Evolutionary conservation across 2,329 filamentous ascomycete species (phyloP), one percentile per base, ranked within the genome.

Genomic region (Colletotrichum sp.): DNA sequence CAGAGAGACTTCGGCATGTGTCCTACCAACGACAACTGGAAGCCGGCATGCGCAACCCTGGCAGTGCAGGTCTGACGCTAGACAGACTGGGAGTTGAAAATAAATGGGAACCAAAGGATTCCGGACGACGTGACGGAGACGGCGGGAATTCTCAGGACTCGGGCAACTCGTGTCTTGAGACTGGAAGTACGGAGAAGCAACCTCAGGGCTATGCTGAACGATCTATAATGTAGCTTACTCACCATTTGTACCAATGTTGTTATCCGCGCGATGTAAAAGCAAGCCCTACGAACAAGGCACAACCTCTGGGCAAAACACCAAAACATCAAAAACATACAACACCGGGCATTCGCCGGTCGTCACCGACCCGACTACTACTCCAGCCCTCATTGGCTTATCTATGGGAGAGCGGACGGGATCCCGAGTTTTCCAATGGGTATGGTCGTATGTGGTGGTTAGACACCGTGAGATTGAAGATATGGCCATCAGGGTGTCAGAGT

Each of bases 1-100:
- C 84, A 1, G 85, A 91, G 60, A 84, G 91, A 8, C 81, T 93
- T 63, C 85, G 91, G 13, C 84, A 86, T n/a, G 85, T 92, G 2
- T 90, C 88, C 8, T 92, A 90, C 78, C 86, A 91, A 79, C 84
- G 87, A 58, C 91, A 93, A 78, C 77, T 91, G 8, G 89, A 90
- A 76, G 87, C 88, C 7, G 90, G 90, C 0, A 86, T 89, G 81
- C 84, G 80, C 58, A 84, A 86, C n/a, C 87, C 90, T 0, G 89
- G 88, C 0, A 84, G 84, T 26, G 85, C 86, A 4, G 89, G 88
- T 2, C 78, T 88, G 55, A 88, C 87, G 3, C 83, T 79, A 2
- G 87, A 89, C 78, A 81, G 82, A 8, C 79, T 85, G 28, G 86
- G 85, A 8, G 85, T 87, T 76, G 77, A 82, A 4, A 76, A 79